These are phyloP conservation scores for Middelhovenomyces tepae DNA, from an alignment of 805 yeast genomes.

Conservation along the genomic window DNA sequence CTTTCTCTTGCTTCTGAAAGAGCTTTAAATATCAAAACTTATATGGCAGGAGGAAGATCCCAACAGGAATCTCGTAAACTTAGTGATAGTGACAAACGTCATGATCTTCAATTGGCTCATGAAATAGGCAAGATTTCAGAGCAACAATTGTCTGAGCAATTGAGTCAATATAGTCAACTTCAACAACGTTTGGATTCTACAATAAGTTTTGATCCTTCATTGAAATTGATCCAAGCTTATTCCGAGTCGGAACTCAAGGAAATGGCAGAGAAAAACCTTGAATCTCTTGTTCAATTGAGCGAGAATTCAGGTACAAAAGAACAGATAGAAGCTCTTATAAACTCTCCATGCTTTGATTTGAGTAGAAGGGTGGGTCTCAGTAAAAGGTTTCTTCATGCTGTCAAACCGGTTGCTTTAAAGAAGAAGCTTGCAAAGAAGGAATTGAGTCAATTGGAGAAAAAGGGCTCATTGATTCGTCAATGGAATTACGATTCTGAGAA, in stretches of 20 bases:
- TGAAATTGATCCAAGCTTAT: constrained; percentile 33
- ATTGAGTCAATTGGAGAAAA: too few species aligned
- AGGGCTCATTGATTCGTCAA: constrained; percentile 42
- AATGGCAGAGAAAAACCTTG: constrained; percentile 22
- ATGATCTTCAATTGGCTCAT: constrained; percentile 33
- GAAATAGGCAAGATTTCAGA: constrained; percentile 21
- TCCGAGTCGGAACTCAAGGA: constrained; percentile 27
- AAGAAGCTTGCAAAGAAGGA: constrained; percentile 36
- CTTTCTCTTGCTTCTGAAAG: constrained; percentile 39
- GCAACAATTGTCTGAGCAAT: constrained; percentile 26
- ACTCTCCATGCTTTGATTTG: constrained; percentile 27
- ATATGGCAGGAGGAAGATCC: constrained; percentile 49
- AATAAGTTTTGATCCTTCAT: constrained; percentile 41
- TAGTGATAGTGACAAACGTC: constrained; percentile 40
- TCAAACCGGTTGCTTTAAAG: constrained; percentile 38
- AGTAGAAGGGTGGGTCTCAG: constrained; percentile 33
- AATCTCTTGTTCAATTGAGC: constrained; percentile 17
- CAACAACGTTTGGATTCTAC: constrained; percentile 32
- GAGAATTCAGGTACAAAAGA: constrained; percentile 32
- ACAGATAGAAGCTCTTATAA: constrained; percentile 37
- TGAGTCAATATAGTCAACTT: constrained; percentile 25
- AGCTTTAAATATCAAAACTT: constrained; percentile 44
- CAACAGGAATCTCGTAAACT: constrained; percentile 49
- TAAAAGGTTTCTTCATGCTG: constrained; percentile 45
- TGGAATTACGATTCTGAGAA: constrained; percentile 51